Evolutionary conservation across 1,284 basidiomycete genomes (phyloP), one percentile per base, ranked within the genome.

Genomic region (Pseudozyma tsukubaensis): DNA sequence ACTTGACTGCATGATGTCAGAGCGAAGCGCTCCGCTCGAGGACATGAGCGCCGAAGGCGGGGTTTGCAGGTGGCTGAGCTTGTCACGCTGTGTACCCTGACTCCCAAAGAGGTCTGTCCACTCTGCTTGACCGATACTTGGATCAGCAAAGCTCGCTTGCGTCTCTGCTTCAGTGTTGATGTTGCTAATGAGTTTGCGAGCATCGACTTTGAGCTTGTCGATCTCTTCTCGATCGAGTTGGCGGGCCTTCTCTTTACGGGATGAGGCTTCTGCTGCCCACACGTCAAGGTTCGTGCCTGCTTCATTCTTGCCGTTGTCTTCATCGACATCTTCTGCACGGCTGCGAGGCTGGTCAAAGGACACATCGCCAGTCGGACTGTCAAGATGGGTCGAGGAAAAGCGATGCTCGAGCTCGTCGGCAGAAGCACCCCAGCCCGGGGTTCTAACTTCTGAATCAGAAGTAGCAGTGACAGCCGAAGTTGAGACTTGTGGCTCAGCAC

Each of bases 51-150:
- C 54, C 7, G 56, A 42, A n/a, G 70, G 70, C 14, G 60, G 57
- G 14, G 53, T 48, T 43, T 61, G 61, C 5, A 73, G 58, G 10
- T 60, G 61, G 48, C 63, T 50, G 24, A 68, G 19, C 24, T 57
- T 59, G 16, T 73, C 65, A 24, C 71, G 71, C 18, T 65, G 52
- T 10, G 57, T 47, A 10, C 71, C 71, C 48, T 73, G 54, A 52
- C 65, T 73, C 19, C 65, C 71, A 29, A 73, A 73, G 18, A 73
- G 53, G 14, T 57, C 54, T 3, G 56, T 56, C 64, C 64, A 73
- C 4, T 50, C 60, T 6, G 24, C 50, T 24, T 59, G 40, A 29
- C 40, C 45, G 37, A 36, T 49, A 40, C 45, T 64, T 14, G 57
- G 52, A 3, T 52, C 36, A 8, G 61, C 65, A 39, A 73, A 73